Evolutionary conservation across 1,284 basidiomycete genomes (phyloP).

Genomic region (Apiotrichum gamsii): DNA sequence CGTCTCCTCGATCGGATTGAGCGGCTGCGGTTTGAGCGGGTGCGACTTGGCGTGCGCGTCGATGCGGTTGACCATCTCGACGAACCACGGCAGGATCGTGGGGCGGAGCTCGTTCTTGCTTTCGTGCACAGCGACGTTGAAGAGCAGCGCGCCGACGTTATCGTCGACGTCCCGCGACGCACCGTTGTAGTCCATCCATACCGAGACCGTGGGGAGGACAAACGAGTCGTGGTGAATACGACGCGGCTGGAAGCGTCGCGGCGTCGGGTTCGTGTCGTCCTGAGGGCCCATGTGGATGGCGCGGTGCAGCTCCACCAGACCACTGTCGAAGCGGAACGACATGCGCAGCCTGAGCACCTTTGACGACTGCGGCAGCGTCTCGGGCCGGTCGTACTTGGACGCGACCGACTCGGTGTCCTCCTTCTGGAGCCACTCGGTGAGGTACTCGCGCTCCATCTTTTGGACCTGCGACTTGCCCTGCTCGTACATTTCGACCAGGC

Average conservation of each 20-base stretch:
- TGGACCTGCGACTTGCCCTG: slow-evolving; percentile 71
- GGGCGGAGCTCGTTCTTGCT: slow-evolving; percentile 77
- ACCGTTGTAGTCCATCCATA: slow-evolving; percentile 61
- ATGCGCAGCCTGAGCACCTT: slow-evolving; percentile 54
- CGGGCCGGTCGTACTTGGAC: slow-evolving; percentile 24
- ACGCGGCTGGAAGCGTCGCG: background rate
- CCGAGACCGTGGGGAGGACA: slow-evolving; percentile 66
- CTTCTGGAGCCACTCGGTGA: slow-evolving; percentile 28
- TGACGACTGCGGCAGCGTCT: background rate
- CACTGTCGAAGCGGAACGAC: slow-evolving; percentile 73
- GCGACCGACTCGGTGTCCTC: slow-evolving; percentile 19
- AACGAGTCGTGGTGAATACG: slow-evolving; percentile 37
- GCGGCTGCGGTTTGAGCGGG: too few species aligned
- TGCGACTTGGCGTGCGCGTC: slow-evolving; percentile 18
- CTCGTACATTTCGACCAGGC: slow-evolving; percentile 75
- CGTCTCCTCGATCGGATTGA: too few species aligned
- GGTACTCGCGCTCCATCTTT: slow-evolving; percentile 53
- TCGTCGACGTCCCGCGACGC: slow-evolving; percentile 1
- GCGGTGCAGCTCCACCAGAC: slow-evolving; percentile 47
- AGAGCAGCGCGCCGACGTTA: slow-evolving; percentile 11
- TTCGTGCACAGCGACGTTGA: slow-evolving; percentile 62
- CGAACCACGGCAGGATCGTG: slow-evolving; percentile 72
- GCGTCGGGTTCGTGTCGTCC: slow-evolving; percentile 5
- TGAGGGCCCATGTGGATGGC: background rate
- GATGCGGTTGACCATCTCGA: slow-evolving; percentile 50